Evolutionary conservation across 768 basidiomycete species (phyloP), one percentile per base, ranked within the genome.

Genomic region (Suillus spraguei): DNA sequence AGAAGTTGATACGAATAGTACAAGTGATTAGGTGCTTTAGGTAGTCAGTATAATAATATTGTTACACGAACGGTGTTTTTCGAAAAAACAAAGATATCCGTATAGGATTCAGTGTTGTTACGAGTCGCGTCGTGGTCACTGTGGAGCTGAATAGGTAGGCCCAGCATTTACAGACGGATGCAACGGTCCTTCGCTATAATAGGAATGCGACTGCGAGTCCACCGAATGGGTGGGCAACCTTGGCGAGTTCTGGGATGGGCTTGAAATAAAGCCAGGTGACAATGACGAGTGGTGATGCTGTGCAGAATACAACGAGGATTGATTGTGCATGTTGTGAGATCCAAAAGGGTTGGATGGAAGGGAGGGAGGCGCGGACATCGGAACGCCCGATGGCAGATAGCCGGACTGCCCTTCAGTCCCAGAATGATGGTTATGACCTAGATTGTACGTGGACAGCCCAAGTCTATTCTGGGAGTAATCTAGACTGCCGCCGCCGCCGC

Each of bases 301-400:
- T 5, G 74, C 74, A 28, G 76, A 67, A 64, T 74, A 74, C 49
- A 74, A 42, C 60, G 73, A 61, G 38, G 74, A 60, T 70, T 58
- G 74, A 49, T 63, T 65, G 32, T 69, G 64, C 11, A 75, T 59
- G 41, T 46, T 71, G 64, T 75, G 74, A 22, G 74, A 74, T 20
- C 61, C 67, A 35, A 68, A 75, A 17, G 71, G 70, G 50, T 81
- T 80, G 61, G 73, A 75, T 36, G 83, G 77, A 66, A 85, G 72
- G 58, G 85, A 79, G 24, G 84, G 77, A 0, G 84, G 80, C 6
- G 85, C 83, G 22, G 85, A 83, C 68, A 86, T 77, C 10, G 86
- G 84, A 24, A 85, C 78, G 3, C 76, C 74, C 39, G 74, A 76
- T 17, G 76, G 67, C 44, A 75, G 64, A 52, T 77, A 75, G 6